These are phyloP conservation scores for Fraxinus nigra DNA, from an alignment of 305 asterid genomes.

Conservation along the genomic window DNA sequence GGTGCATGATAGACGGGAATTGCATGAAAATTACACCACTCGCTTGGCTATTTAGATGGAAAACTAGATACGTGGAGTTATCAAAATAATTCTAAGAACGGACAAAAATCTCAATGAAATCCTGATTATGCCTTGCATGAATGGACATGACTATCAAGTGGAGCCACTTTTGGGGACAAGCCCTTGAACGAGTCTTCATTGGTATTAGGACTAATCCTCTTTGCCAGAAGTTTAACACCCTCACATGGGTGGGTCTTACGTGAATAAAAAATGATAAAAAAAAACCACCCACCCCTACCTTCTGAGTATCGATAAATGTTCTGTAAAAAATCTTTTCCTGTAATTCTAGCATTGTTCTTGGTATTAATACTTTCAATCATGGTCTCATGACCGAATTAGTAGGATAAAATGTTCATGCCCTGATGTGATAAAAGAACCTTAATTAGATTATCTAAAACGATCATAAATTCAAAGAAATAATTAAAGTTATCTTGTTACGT, in stretches of 20 bases:
- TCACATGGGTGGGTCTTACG: too few species aligned
- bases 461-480: too few species aligned
- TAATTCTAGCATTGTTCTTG: too few species aligned
- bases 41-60: neutral
- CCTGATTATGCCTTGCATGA: neutral
- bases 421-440: too few species aligned
- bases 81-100: neutral
- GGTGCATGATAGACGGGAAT: neutral
- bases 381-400: too few species aligned
- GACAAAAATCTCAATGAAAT: neutral
- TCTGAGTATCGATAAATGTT: too few species aligned
- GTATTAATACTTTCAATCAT: too few species aligned
- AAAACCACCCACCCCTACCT: too few species aligned
- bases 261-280: too few species aligned
- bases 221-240: too few species aligned
- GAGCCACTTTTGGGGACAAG: neutral
- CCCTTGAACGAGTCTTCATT: slow-evolving; percentile 11
- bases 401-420: neutral
- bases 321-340: too few species aligned
- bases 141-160: neutral
- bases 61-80: neutral
- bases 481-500: neutral
- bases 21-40: neutral
- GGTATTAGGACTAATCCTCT: neutral
- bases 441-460: neutral